Evolutionary conservation across 805 yeast species (phyloP), one percentile per base, ranked within the genome.

Genomic region (Zygoascus biomembranicola): DNA sequence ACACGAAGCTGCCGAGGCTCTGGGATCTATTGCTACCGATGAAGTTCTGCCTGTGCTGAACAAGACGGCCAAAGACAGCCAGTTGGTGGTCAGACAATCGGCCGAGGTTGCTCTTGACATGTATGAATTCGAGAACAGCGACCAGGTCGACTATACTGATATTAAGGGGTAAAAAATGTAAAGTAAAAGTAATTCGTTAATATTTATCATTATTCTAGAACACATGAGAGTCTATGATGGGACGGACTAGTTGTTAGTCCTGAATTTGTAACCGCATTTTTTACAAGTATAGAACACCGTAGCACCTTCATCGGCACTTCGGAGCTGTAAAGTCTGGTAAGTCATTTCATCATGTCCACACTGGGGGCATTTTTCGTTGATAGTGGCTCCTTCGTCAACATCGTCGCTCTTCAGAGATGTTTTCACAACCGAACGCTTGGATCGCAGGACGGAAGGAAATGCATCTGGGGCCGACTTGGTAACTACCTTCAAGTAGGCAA

Each of bases 231-330:
- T 23, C 28, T 23, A 23, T 23, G 28, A 23, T n/a, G n/a, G 6
- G 28, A 23, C 28, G 28, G 28, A 4, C 28, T 64, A 92, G 69
- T 94, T 94, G 70, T 94, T 92, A 39, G 97, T 90, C 75, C 97
- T 85, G 76, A 87, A 90, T 64, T 88, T 82, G 77, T 92, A 89
- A 44, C 90, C 90, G 78, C 99, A 94, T 43, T 79, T 73, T 1
- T 96, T 85, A 75, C 99, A 94, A 1, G 99, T 92, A 73, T 94
- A 95, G 68, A 94, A 94, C 37, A 94, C 98, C 9, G 99, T 94
- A 31, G 99, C 76, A 78, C 99, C 99, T 78, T 94, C 99, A 77
- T 94, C 99, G 1, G 99, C 99, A 52, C 96, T 87, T 73, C 99
- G 83, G 63, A 94, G 78, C 72, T 94, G 99, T 61, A 94, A 75